These are phyloP conservation scores for Fusarium proliferatum DNA, from an alignment of 2,329 filamentous ascomycete species.

Conservation along the genomic window DNA sequence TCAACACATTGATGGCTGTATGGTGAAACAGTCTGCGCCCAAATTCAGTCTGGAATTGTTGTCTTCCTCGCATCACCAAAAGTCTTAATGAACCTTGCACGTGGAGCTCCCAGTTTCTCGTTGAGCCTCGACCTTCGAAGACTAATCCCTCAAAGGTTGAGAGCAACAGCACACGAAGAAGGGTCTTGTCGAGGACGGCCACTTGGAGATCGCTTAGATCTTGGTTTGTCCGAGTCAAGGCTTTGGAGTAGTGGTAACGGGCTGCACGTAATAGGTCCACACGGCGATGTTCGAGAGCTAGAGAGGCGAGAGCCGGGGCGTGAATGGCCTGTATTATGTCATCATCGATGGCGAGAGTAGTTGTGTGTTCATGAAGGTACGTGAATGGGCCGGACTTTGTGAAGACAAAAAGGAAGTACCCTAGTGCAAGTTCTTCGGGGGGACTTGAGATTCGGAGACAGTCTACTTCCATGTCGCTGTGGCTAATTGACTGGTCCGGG, in stretches of 20 bases:
- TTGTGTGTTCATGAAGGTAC: neutral
- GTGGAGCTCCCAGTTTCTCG: neutral
- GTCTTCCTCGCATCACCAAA: neutral
- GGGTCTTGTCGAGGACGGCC: neutral
- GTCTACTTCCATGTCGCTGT: neutral
- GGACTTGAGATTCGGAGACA: neutral
- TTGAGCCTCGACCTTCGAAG: neutral
- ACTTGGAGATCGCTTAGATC: neutral
- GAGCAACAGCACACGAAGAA: neutral
- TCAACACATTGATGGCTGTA: neutral
- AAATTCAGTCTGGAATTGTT: neutral
- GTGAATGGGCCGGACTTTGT: neutral
- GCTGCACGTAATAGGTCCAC: neutral
- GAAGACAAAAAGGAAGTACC: slow-evolving; percentile 2
- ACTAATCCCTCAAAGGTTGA: neutral
- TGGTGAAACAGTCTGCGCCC: neutral
- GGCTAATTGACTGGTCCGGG: accelerated
- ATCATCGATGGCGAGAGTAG: neutral
- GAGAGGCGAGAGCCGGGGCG: neutral
- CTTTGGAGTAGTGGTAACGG: slow-evolving; percentile 1
- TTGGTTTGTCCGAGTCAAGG: neutral
- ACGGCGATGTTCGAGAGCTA: neutral
- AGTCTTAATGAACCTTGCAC: neutral
- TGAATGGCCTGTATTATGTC: slow-evolving; percentile 2
- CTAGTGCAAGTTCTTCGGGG: neutral